These are phyloP conservation scores for Chaetomiaceae sp. DNA, from an alignment of 2,329 filamentous ascomycete species.

Conservation along the genomic window DNA sequence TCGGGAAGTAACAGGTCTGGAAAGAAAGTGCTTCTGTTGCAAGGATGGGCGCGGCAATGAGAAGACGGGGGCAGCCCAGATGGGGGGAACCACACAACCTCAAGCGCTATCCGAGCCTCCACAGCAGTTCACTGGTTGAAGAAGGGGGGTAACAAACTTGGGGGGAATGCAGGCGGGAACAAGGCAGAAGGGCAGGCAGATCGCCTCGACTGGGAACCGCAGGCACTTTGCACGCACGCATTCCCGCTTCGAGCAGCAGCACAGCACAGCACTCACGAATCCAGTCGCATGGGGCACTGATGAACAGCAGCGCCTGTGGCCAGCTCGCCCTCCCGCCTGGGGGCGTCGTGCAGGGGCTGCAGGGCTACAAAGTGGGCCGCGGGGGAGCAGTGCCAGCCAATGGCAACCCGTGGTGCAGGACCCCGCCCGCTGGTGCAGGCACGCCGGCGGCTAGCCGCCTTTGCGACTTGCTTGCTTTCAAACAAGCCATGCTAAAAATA, in stretches of 20 bases:
- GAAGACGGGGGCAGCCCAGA: constrained; percentile 1
- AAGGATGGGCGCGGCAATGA: constrained; percentile 11
- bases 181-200: constrained; percentile 1
- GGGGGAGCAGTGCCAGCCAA: constrained; percentile 16
- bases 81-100: not conserved
- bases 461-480: constrained; percentile 23
- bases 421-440: constrained; percentile 12
- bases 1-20: not conserved
- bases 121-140: no score
- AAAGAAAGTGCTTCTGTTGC: no score
- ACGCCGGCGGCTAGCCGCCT: constrained; percentile 22
- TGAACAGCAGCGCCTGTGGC: no score
- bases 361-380: constrained; percentile 17
- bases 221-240: not conserved
- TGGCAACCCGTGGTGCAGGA: not conserved
- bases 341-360: constrained; percentile 20
- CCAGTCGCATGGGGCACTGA: no score
- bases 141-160: no score
- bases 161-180: not conserved
- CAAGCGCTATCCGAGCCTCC: no score
- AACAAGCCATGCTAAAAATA: constrained; percentile 25
- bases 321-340: constrained; percentile 12
- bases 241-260: constrained; percentile 1
- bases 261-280: constrained; percentile 3
- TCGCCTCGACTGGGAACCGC: not conserved